These are phyloP conservation scores for Phaeophleospora eucalypticola DNA, from an alignment of 2,329 filamentous ascomycete genomes.

Conservation along the genomic window DNA sequence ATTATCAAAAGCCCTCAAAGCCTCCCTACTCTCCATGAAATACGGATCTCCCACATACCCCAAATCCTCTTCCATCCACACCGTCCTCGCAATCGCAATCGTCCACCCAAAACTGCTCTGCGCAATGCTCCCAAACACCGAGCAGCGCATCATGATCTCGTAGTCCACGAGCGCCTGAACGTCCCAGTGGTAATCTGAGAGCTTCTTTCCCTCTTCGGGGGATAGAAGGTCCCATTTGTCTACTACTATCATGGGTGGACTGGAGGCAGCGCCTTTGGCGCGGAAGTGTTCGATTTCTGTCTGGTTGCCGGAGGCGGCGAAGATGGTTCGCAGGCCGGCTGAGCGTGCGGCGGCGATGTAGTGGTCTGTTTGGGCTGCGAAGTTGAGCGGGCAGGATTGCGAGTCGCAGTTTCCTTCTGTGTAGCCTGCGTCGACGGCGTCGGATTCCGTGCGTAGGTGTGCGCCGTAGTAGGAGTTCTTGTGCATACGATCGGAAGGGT, in stretches of 20 bases:
- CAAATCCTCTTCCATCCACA: constrained; percentile 18
- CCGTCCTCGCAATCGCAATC: constrained; percentile 39
- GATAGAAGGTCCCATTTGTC: constrained; percentile 42
- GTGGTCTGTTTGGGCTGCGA: constrained; percentile 30
- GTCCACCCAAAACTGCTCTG: constrained; percentile 45
- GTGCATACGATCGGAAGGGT: constrained; percentile 20
- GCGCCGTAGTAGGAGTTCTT: constrained; percentile 33
- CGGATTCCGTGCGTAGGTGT: constrained; percentile 33
- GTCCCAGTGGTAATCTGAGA: constrained; percentile 43
- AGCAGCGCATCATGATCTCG: constrained; percentile 45
- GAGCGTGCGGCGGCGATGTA: constrained; percentile 33
- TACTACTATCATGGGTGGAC: constrained; percentile 38
- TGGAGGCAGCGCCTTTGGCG: constrained; percentile 30
- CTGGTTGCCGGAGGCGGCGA: constrained; percentile 41
- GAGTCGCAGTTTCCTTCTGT: constrained; percentile 3
- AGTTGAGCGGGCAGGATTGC: constrained; percentile 21
- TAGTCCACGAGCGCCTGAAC: constrained; percentile 49
- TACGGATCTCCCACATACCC: constrained; percentile 5
- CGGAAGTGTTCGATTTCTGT: constrained; percentile 36
- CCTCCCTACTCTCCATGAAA: constrained; percentile 3
- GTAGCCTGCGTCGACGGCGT: constrained; percentile 29
- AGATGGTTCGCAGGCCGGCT: constrained; percentile 32
- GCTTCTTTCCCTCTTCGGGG: constrained; percentile 31
- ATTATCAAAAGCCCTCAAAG: constrained; percentile 18
- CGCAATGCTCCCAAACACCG: constrained; percentile 40